phyloP scores from a whole-genome alignment of 768 basidiomycete genomes.

The Phylloporus rhodoxanthus region DNA sequence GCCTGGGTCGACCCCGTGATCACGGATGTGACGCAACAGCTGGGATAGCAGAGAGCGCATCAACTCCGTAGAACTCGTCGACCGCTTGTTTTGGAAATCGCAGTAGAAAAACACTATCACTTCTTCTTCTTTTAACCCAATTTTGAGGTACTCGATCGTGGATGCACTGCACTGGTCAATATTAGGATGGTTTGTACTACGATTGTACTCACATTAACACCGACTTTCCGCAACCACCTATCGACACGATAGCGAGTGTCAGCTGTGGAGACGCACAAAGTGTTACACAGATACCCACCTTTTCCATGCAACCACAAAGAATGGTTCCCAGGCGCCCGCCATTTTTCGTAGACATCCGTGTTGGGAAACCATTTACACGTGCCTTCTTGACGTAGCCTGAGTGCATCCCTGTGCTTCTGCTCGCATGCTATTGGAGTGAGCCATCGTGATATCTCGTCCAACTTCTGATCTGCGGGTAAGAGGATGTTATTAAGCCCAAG shows the following conservation, averaged over 20 bases:
- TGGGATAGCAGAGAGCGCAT: slow-evolving; percentile 5
- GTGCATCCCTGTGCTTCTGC: too few relatives aligned
- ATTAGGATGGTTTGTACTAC: background rate
- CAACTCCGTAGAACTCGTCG: background rate
- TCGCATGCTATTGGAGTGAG: too few relatives aligned
- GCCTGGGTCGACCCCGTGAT: background rate
- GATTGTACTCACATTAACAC: background rate
- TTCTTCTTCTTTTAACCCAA: background rate
- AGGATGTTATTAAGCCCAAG: too few relatives aligned
- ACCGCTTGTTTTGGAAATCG: slow-evolving; percentile 1
- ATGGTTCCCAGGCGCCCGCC: background rate
- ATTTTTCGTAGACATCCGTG: background rate
- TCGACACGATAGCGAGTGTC: background rate
- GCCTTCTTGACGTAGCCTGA: background rate
- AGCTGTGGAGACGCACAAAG: background rate
- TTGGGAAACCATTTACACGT: slow-evolving; percentile 1
- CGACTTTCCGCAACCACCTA: slow-evolving; percentile 4
- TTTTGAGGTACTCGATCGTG: slow-evolving; percentile 1
- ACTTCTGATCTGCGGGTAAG: too few relatives aligned
- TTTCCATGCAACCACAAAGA: slow-evolving; percentile 4
- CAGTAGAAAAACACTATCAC: slow-evolving; percentile 3
- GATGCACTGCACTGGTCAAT: background rate
- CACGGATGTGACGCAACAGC: background rate
- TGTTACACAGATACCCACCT: background rate
- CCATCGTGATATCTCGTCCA: too few relatives aligned